Percentiles rank a stretch among this genome's conserved stretches.
Evolutionary conservation across 352 stramenopile genomes (phyloP).

Genomic region (Aphanomyces cochlioides): DNA sequence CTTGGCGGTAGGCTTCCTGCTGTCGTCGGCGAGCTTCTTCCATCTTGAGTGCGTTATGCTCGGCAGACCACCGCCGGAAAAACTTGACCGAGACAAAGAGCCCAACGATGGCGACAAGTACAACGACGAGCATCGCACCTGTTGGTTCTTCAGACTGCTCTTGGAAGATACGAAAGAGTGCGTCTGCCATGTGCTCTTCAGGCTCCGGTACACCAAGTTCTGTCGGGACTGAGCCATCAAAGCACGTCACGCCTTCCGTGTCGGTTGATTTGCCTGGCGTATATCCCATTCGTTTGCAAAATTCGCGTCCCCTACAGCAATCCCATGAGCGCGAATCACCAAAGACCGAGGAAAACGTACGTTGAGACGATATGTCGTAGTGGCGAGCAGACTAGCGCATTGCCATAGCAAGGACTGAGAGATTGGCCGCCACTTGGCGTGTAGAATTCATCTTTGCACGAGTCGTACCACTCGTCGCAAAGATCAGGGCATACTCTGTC

Average conservation of each 20-base stretch:
- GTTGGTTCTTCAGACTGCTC: slow-evolving; percentile 70
- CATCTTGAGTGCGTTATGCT: slow-evolving; percentile 55
- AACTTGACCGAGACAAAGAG: slow-evolving; percentile 53
- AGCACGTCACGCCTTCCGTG: slow-evolving; percentile 70
- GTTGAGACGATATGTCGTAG: slow-evolving; percentile 48
- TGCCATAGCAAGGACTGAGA: slow-evolving; percentile 74
- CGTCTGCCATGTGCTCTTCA: slow-evolving; percentile 51
- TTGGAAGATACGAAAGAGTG: slow-evolving; percentile 51
- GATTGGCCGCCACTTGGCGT: slow-evolving; percentile 52
- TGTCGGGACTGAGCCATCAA: slow-evolving; percentile 70
- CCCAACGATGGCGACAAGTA: slow-evolving; percentile 61
- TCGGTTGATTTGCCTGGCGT: slow-evolving; percentile 63
- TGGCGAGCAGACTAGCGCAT: slow-evolving; percentile 74
- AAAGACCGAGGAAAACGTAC: neutral
- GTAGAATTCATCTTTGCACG: slow-evolving; percentile 75
- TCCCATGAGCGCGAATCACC: slow-evolving; percentile 15
- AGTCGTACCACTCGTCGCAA: slow-evolving; percentile 65
- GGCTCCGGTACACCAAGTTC: slow-evolving; percentile 52
- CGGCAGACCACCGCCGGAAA: slow-evolving; percentile 45
- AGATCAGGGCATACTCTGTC: slow-evolving; percentile 66
- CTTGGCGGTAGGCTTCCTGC: slow-evolving; percentile 52
- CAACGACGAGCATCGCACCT: slow-evolving; percentile 58
- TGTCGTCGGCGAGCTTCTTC: slow-evolving; percentile 66
- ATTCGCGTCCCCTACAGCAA: slow-evolving; percentile 44
- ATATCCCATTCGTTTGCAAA: slow-evolving; percentile 78